Evolutionary conservation across 352 stramenopile genomes (phyloP).

Genomic region (Phytophthora citrophthora): DNA sequence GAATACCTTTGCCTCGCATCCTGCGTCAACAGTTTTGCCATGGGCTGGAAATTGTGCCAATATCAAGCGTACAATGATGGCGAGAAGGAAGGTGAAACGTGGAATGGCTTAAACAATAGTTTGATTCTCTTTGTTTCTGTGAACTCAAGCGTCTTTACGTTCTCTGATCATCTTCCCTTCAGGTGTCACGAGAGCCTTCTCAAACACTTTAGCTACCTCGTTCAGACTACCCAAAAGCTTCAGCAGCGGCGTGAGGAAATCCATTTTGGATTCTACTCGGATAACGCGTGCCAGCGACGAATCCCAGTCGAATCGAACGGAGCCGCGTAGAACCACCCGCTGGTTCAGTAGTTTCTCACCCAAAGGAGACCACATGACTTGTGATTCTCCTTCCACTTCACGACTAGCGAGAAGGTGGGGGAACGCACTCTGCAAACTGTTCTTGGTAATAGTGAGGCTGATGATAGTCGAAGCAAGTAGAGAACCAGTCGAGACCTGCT

Average conservation of each 20-base stretch:
- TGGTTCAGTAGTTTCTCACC: conserved; percentile 8
- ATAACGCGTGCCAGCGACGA: neutral
- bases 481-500: neutral
- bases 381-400: neutral
- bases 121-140: too few relatives aligned
- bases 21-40: too few relatives aligned
- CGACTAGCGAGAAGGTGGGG: conserved; percentile 7
- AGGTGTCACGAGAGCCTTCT: conserved; percentile 11
- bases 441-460: conserved; percentile 18
- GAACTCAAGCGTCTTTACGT: too few relatives aligned
- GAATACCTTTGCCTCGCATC: too few relatives aligned
- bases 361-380: neutral
- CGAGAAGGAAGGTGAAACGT: too few relatives aligned
- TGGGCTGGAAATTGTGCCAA: too few relatives aligned
- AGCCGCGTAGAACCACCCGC: conserved; percentile 8
- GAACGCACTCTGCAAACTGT: conserved; percentile 11
- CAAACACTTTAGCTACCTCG: conserved; percentile 12
- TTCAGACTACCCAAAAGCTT: conserved; percentile 14
- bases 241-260: conserved; percentile 14
- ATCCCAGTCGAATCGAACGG: conserved; percentile 25
- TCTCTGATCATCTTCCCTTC: conserved; percentile 1
- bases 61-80: too few relatives aligned
- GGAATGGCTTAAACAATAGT: too few relatives aligned
- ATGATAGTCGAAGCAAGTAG: conserved; percentile 2
- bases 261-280: conserved; percentile 7